Percentiles rank a stretch among this genome's conserved stretches.
These are phyloP conservation scores for Fusarium sp. DNA, from an alignment of 2,329 filamentous ascomycete genomes.

Conservation along the genomic window DNA sequence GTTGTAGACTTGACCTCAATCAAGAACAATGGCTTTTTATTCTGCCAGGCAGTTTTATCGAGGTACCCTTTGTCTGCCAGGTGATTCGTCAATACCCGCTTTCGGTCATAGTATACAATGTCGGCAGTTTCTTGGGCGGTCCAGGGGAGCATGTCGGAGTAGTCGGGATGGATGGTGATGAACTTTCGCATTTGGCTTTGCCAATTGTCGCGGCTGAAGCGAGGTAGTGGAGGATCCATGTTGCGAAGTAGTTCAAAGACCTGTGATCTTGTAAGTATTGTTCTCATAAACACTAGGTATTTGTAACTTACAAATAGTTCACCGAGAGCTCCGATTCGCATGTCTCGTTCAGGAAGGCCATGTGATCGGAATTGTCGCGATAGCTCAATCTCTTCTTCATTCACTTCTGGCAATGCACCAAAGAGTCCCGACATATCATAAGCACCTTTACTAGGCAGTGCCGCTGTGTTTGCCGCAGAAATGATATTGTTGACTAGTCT, in stretches of 20 bases:
- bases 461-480: not conserved
- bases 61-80: conserved; percentile 49
- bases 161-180: conserved; percentile 50
- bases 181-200: conserved; percentile 56
- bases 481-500: conserved; percentile 15
- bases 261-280: conserved; percentile 33
- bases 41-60: conserved; percentile 36
- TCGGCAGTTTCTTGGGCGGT: conserved; percentile 55
- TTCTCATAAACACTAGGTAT: not conserved
- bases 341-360: conserved; percentile 14
- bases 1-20: conserved; percentile 62
- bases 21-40: conserved; percentile 49
- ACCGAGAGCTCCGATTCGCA: conserved; percentile 29
- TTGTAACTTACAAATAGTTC: conserved; percentile 27
- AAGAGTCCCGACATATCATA: conserved; percentile 14
- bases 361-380: conserved; percentile 4
- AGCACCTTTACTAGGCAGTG: not conserved
- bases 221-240: conserved; percentile 40
- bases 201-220: conserved; percentile 55
- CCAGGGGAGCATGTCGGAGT: conserved; percentile 52
- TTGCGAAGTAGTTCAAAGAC: conserved; percentile 52
- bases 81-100: conserved; percentile 45
- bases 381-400: conserved; percentile 5
- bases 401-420: conserved; percentile 11
- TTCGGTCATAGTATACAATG: conserved; percentile 53